Conservation (phyloP, 2,329 filamentous ascomycete genomes). For the Pseudocercospora macadamiae region DNA sequence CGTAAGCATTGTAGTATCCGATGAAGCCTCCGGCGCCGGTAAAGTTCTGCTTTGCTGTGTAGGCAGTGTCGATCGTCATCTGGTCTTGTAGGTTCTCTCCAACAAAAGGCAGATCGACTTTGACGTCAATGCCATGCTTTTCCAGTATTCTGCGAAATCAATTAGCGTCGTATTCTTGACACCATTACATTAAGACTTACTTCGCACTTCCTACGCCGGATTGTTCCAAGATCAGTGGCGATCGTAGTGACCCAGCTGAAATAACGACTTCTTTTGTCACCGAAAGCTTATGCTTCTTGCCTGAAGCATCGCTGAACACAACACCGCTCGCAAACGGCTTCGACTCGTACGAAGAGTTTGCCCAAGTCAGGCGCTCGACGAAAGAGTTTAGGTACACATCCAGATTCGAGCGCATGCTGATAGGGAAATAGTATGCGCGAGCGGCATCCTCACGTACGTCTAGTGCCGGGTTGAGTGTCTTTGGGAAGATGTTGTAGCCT, state of each 20-base stretch:
- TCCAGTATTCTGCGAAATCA: slow-evolving; percentile 47
- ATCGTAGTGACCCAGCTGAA: slow-evolving; percentile 59
- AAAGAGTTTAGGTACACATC: slow-evolving; percentile 48
- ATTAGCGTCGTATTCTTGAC: slow-evolving; percentile 61
- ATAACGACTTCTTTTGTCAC: slow-evolving; percentile 57
- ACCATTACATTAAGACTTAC: slow-evolving; percentile 21
- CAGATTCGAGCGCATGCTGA: slow-evolving; percentile 46
- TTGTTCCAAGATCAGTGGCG: slow-evolving; percentile 62
- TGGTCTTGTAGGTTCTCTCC: slow-evolving; percentile 36
- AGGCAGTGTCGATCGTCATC: slow-evolving; percentile 30
- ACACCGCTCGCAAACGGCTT: slow-evolving; percentile 17
- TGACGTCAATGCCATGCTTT: slow-evolving; percentile 32
- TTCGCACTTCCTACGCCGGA: slow-evolving; percentile 57
- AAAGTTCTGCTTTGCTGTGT: slow-evolving; percentile 22
- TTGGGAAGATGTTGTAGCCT: slow-evolving; percentile 49
- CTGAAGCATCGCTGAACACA: slow-evolving; percentile 2
- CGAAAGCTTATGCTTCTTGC: slow-evolving; percentile 1
- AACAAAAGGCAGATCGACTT: slow-evolving; percentile 36
- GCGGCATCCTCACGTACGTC: slow-evolving; percentile 52
- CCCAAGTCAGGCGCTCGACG: slow-evolving; percentile 47
- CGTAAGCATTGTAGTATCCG: slow-evolving; percentile 22
- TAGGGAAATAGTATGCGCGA: slow-evolving; percentile 52
- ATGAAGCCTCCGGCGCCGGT: slow-evolving; percentile 23
- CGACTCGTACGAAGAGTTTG: neutral
- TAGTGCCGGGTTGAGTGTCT: slow-evolving; percentile 44